phyloP scores from a whole-genome alignment of 352 stramenopile species.

The Globisporangium paroecandrum region DNA sequence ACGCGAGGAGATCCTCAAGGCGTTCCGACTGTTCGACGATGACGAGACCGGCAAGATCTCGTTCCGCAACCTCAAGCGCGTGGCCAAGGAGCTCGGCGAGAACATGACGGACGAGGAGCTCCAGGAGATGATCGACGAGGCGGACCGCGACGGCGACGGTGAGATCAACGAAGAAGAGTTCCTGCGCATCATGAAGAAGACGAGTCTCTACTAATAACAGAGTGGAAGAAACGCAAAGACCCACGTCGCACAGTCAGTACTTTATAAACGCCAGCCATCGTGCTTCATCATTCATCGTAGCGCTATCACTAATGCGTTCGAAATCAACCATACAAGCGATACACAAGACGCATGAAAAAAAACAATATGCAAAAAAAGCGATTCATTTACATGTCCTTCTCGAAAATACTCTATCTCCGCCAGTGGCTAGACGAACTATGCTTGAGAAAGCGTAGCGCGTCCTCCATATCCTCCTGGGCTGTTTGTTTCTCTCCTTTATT shows the following conservation, averaged over 20 bases:
- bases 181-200: constrained; percentile 97
- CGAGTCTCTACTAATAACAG: constrained; percentile 67
- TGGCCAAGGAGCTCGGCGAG: constrained; percentile 96
- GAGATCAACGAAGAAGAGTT: constrained; percentile 97
- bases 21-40: constrained; percentile 98
- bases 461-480: not conserved
- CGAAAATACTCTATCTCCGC: constrained; percentile 15
- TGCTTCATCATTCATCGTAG: not conserved
- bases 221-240: not conserved
- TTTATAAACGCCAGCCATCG: not conserved
- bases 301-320: not conserved
- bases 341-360: not conserved
- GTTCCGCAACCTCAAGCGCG: constrained; percentile 95
- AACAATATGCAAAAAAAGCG: constrained; percentile 9
- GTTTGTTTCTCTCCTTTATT: constrained; percentile 23
- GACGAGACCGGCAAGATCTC: constrained; percentile 97
- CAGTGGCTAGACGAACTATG: not conserved
- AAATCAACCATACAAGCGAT: not conserved
- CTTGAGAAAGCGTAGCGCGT: not conserved
- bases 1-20: constrained; percentile 96
- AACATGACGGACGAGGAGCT: constrained; percentile 97
- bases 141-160: constrained; percentile 93
- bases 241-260: not conserved
- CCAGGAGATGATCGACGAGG: constrained; percentile 98
- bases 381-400: constrained; percentile 8